Percentiles rank a stretch among this genome's conserved stretches.
Evolutionary conservation across 1,139 yeast species (phyloP).

Genomic region (Blastobotrys aristatus): DNA sequence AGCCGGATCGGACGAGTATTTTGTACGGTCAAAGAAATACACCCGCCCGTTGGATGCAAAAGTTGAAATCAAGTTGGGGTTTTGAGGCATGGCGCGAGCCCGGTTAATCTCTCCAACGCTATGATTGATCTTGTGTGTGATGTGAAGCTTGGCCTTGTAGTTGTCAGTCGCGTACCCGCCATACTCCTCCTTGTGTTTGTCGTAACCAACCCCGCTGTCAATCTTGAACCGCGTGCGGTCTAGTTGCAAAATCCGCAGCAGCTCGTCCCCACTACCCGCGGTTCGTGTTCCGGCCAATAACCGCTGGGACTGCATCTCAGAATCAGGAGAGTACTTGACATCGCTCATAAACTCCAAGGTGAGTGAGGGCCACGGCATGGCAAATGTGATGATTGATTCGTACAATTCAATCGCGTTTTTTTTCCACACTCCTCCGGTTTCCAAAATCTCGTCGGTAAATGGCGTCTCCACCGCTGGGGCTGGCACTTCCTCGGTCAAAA

Average conservation of each 20-base stretch:
- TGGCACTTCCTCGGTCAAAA: neutral
- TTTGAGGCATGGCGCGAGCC: constrained; percentile 83
- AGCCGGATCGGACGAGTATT: constrained; percentile 37
- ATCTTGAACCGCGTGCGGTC: constrained; percentile 49
- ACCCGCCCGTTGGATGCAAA: constrained; percentile 73
- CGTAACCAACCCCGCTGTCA: no score
- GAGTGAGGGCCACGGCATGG: constrained; percentile 56
- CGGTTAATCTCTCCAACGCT: constrained; percentile 62
- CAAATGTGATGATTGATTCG: constrained; percentile 66
- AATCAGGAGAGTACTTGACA: no score
- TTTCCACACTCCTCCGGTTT: constrained; percentile 62
- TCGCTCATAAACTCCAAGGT: constrained; percentile 43
- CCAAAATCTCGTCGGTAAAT: constrained; percentile 1
- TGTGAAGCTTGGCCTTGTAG: constrained; percentile 41
- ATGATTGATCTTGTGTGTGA: constrained; percentile 49
- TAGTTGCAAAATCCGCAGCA: constrained; percentile 62
- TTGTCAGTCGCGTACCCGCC: constrained; percentile 29
- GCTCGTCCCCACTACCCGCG: constrained; percentile 71
- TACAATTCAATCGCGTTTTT: constrained; percentile 88
- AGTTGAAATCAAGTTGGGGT: constrained; percentile 66
- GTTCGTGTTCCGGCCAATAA: constrained; percentile 84
- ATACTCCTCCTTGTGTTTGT: constrained; percentile 31
- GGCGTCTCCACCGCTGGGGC: neutral
- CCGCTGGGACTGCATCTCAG: constrained; percentile 29
- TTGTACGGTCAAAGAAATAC: constrained; percentile 57